Evolutionary conservation across 352 stramenopile genomes (phyloP).

Genomic region (Pythium pyrilobum): DNA sequence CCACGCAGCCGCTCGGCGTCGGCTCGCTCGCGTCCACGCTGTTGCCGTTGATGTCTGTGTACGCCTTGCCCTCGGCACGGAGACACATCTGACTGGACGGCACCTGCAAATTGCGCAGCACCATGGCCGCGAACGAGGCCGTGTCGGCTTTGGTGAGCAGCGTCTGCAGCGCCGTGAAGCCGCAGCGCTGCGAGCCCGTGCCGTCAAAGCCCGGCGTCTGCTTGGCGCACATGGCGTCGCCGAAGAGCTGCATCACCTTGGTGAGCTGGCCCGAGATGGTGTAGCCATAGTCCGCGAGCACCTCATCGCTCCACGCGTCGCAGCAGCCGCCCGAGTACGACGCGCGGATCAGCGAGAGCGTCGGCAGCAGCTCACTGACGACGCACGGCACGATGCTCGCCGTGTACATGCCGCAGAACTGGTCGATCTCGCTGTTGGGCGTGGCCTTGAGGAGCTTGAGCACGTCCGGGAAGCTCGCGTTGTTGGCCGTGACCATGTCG

Average conservation of each 20-base stretch:
- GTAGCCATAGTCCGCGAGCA: constrained; percentile 45
- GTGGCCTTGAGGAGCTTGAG: constrained; percentile 26
- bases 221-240: constrained; percentile 43
- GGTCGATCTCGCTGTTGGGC: constrained; percentile 32
- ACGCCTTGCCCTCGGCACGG: constrained; percentile 38
- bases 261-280: constrained; percentile 50
- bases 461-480: constrained; percentile 22
- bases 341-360: constrained; percentile 41
- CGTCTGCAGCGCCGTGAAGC: constrained; percentile 43
- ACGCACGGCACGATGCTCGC: constrained; percentile 42
- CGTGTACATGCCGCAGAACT: constrained; percentile 47
- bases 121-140: constrained; percentile 25
- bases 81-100: constrained; percentile 49
- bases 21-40: constrained; percentile 16
- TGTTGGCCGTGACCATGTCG: constrained; percentile 15
- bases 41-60: constrained; percentile 33
- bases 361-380: constrained; percentile 43
- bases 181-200: constrained; percentile 41
- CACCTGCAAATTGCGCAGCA: constrained; percentile 43
- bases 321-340: constrained; percentile 49
- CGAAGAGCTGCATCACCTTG: constrained; percentile 48
- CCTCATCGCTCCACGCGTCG: constrained; percentile 35
- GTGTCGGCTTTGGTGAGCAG: constrained; percentile 21
- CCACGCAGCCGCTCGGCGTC: constrained; percentile 38
- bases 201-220: constrained; percentile 39